A percentile compares a stretch with the other conserved stretches of the same genome.
phyloP scores from a whole-genome alignment of 768 basidiomycete genomes.

The Mycena polygramma region DNA sequence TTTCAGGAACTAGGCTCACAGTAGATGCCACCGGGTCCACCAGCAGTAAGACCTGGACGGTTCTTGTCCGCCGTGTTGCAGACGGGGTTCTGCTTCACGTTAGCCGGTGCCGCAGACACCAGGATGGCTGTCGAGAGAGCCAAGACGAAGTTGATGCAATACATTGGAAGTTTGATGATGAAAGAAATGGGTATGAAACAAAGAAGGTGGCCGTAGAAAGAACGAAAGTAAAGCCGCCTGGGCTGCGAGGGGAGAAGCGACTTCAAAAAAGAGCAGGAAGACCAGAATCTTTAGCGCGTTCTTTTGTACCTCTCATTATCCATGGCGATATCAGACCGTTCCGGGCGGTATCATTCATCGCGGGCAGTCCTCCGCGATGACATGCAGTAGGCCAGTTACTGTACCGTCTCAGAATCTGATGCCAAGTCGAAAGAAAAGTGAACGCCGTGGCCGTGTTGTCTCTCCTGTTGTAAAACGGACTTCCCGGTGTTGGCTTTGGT shows the following conservation, averaged over 20 bases:
- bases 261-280: slow-evolving; percentile 15
- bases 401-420: not conserved
- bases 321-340: slow-evolving; percentile 6
- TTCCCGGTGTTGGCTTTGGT: not conserved
- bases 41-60: slow-evolving; percentile 30
- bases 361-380: slow-evolving; percentile 14
- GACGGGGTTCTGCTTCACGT: slow-evolving; percentile 30
- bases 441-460: not conserved
- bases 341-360: slow-evolving; percentile 13
- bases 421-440: not conserved
- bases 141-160: slow-evolving; percentile 20
- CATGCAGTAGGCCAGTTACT: slow-evolving; percentile 10
- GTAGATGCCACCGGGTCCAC: slow-evolving; percentile 31
- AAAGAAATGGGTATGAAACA: slow-evolving; percentile 11
- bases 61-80: slow-evolving; percentile 30
- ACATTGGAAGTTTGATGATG: slow-evolving; percentile 8
- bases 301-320: not conserved
- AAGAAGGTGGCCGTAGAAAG: slow-evolving; percentile 11
- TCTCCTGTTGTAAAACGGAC: not conserved
- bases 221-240: slow-evolving; percentile 30
- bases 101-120: slow-evolving; percentile 23
- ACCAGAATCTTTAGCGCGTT: not conserved
- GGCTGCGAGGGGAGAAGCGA: slow-evolving; percentile 25
- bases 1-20: not conserved
- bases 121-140: slow-evolving; percentile 27